Evolutionary conservation across 2,329 filamentous ascomycete species (phyloP), one percentile per base, ranked within the genome.

Genomic region (Aspergillus novoparasiticus): DNA sequence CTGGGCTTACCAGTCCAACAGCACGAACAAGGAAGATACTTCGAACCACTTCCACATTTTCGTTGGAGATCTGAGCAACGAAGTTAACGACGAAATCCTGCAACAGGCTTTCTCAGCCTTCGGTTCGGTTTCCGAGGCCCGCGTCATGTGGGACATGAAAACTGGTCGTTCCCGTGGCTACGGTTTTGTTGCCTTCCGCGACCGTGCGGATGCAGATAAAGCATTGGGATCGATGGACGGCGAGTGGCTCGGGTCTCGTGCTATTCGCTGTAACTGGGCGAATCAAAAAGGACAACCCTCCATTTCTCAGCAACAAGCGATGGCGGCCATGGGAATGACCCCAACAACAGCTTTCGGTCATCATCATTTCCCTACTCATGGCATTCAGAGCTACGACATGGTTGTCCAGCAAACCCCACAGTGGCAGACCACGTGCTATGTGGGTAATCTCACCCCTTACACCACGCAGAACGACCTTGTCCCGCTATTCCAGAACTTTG

Each of bases 131-230:
- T 99, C 95, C 3, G 95, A 99, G 80, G 95, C 95, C 64, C 93
- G 95, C 73, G 95, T 99, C 68, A 99, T 99, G 95, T 99, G 95
- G 95, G 95, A 99, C 79, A 99, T 99, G 95, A 99, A 99, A 86
- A 99, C 95, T 41, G 95, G 95, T 70, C 90, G 95, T 68, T 98
- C 95, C 69, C 92, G 95, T 76, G 95, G 95, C 64, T 99, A 99
- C 75, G 95, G 95, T 14, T 99, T 99, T 76, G 94, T 98, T 71
- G 95, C 95, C 57, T 99, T 96, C 86, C 91, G 94, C 66, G 95
- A 99, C 67, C 92, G 94, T 67, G 83, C 87, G 41, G 95, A 99
- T 74, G 95, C 95, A 32, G 95, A 99, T 79, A 97, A 97, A 81
- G 94, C 95, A 1, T 81, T 99, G 74, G 96, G 90, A 81, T 93